phyloP scores from a whole-genome alignment of 768 basidiomycete species.

The Crepidotus variabilis region DNA sequence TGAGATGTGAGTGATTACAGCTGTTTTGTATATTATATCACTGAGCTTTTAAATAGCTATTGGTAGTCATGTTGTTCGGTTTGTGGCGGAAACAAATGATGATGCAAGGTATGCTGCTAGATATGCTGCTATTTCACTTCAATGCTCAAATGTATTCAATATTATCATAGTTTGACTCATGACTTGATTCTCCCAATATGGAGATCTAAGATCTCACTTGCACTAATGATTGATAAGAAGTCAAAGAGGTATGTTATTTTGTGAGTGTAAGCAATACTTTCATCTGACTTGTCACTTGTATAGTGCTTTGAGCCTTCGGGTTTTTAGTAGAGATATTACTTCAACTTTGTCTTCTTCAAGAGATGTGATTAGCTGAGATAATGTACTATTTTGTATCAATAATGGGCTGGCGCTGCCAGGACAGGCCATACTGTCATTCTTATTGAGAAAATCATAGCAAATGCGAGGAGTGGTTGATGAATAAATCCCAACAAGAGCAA shows the following conservation, averaged over 20 bases:
- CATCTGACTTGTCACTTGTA: background rate
- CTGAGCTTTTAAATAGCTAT: too few species aligned
- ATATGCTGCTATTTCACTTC: conserved; percentile 4
- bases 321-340: conserved; percentile 81
- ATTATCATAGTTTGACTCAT: conserved; percentile 53
- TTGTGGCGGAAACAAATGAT: conserved; percentile 41
- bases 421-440: too few species aligned
- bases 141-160: background rate
- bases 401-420: too few species aligned
- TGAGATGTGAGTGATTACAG: conserved; percentile 41
- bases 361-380: too few species aligned
- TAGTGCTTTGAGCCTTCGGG: conserved; percentile 83
- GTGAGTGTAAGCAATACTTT: background rate
- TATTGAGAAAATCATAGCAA: too few species aligned
- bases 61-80: conserved; percentile 73
- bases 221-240: conserved; percentile 94
- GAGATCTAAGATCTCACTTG: conserved; percentile 86
- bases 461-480: too few species aligned
- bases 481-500: too few species aligned
- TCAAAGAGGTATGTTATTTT: conserved; percentile 72
- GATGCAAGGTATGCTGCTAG: conserved; percentile 55
- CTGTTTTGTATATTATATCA: background rate
- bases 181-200: conserved; percentile 91
- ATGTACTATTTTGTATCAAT: too few species aligned
- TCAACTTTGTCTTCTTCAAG: background rate